A percentile compares a stretch with the other conserved stretches of the same genome.
Evolutionary conservation across 192 early-diverging fungal species (phyloP).

Genomic region (Gamsiella multidivaricata): DNA sequence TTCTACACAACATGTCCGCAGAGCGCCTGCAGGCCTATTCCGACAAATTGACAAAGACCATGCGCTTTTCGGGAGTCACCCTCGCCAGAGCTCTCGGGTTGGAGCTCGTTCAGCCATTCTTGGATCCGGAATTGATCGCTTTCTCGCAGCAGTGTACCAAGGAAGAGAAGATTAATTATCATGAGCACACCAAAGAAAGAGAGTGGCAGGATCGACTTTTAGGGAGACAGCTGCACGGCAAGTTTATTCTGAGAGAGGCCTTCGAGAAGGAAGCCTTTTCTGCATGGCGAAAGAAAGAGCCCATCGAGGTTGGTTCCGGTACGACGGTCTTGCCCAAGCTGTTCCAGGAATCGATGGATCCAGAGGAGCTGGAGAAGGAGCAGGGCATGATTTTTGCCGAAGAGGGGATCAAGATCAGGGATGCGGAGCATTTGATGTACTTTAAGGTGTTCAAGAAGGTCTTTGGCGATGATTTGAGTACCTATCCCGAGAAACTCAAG

Average conservation of each 20-base stretch:
- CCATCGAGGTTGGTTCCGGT: constrained; percentile 72
- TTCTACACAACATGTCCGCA: constrained; percentile 65
- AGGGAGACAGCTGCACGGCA: constrained; percentile 59
- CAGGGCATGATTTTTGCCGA: constrained; percentile 47
- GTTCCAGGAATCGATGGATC: constrained; percentile 48
- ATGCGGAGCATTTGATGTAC: constrained; percentile 72
- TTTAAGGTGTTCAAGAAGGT: constrained; percentile 63
- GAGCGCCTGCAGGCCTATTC: constrained; percentile 61
- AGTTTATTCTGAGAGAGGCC: constrained; percentile 68
- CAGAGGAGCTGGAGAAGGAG: constrained; percentile 34
- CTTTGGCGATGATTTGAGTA: constrained; percentile 48
- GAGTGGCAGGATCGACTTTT: constrained; percentile 42
- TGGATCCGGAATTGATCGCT: constrained; percentile 62
- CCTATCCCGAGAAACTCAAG: constrained; percentile 29
- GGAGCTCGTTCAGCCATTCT: constrained; percentile 63
- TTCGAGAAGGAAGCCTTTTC: constrained; percentile 68
- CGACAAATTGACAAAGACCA: constrained; percentile 59
- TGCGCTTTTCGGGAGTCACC: constrained; percentile 62
- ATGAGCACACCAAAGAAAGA: constrained; percentile 34
- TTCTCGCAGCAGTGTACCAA: constrained; percentile 62
- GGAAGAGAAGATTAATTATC: constrained; percentile 55
- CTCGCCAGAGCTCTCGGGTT: constrained; percentile 60
- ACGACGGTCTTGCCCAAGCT: constrained; percentile 66
- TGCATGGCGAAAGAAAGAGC: constrained; percentile 73
- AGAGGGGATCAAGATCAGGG: constrained; percentile 67